phyloP scores from a whole-genome alignment of 2,329 filamentous ascomycete species.

The Aspergillus sp. region DNA sequence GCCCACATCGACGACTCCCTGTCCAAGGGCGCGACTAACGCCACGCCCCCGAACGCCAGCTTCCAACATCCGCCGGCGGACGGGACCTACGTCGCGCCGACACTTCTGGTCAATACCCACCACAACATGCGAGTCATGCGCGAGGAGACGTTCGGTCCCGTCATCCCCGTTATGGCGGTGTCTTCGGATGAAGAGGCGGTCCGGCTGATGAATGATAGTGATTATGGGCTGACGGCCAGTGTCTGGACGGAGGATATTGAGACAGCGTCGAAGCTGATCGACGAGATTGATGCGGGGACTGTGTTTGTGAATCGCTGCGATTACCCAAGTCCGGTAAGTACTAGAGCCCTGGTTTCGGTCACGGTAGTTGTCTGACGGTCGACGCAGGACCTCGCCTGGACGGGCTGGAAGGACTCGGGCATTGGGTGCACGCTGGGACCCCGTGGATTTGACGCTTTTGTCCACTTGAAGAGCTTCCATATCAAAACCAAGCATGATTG shows the following conservation, averaged over 20 bases:
- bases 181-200: constrained; percentile 69
- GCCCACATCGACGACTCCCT: constrained; percentile 73
- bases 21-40: constrained; percentile 67
- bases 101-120: constrained; percentile 64
- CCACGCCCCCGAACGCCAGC: constrained; percentile 65
- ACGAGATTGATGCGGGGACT: constrained; percentile 77
- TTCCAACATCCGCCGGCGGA: constrained; percentile 59
- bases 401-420: constrained; percentile 89
- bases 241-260: constrained; percentile 84
- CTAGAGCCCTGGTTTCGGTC: not conserved
- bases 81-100: constrained; percentile 78
- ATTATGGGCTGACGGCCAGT: constrained; percentile 82
- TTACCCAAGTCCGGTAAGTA: constrained; percentile 73
- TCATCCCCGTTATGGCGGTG: constrained; percentile 81
- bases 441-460: constrained; percentile 84
- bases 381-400: constrained; percentile 72
- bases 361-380: constrained; percentile 1
- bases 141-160: constrained; percentile 86
- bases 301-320: constrained; percentile 91
- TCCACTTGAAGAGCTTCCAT: constrained; percentile 89
- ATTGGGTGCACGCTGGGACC: constrained; percentile 76
- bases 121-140: constrained; percentile 81
- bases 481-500: too few relatives aligned
- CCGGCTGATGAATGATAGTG: constrained; percentile 78
- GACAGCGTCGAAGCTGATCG: constrained; percentile 63